Evolutionary conservation across 768 basidiomycete species (phyloP).

Genomic region (Pulveroboletus sp.): DNA sequence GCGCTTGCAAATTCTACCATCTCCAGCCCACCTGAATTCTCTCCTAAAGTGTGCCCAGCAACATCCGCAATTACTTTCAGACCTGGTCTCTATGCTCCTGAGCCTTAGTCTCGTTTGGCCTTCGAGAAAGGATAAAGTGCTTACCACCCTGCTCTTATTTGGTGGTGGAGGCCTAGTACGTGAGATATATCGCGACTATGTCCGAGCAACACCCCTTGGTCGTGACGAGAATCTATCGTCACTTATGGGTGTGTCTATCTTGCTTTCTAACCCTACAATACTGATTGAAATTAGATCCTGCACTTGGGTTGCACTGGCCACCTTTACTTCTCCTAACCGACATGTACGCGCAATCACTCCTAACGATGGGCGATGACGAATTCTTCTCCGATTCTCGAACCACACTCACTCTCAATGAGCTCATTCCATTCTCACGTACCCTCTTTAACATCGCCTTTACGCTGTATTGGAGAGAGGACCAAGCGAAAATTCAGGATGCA

Average conservation of each 20-base stretch:
- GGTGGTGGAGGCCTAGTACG: slow-evolving; percentile 62
- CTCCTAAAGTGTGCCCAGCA: slow-evolving; percentile 46
- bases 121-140: slow-evolving; percentile 48
- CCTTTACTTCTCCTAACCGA: slow-evolving; percentile 75
- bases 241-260: slow-evolving; percentile 33
- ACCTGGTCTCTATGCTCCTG: slow-evolving; percentile 55
- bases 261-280: neutral
- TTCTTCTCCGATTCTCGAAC: slow-evolving; percentile 77
- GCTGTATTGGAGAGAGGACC: slow-evolving; percentile 60
- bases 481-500: slow-evolving; percentile 34
- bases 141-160: slow-evolving; percentile 48
- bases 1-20: slow-evolving; percentile 55
- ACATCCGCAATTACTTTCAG: slow-evolving; percentile 36
- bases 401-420: slow-evolving; percentile 78
- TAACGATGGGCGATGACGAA: slow-evolving; percentile 96
- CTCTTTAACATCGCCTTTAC: slow-evolving; percentile 81
- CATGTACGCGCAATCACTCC: slow-evolving; percentile 75
- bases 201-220: slow-evolving; percentile 60
- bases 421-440: slow-evolving; percentile 68
- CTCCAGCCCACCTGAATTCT: slow-evolving; percentile 47
- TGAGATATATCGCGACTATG: slow-evolving; percentile 67
- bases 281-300: slow-evolving; percentile 36
- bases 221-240: slow-evolving; percentile 42
- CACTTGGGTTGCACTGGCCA: slow-evolving; percentile 50
- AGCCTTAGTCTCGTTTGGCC: slow-evolving; percentile 61